Base-by-base conservation (phyloP, 2,329 filamentous ascomycete species). In the Aspergillus ochraceoroseus region DNA sequence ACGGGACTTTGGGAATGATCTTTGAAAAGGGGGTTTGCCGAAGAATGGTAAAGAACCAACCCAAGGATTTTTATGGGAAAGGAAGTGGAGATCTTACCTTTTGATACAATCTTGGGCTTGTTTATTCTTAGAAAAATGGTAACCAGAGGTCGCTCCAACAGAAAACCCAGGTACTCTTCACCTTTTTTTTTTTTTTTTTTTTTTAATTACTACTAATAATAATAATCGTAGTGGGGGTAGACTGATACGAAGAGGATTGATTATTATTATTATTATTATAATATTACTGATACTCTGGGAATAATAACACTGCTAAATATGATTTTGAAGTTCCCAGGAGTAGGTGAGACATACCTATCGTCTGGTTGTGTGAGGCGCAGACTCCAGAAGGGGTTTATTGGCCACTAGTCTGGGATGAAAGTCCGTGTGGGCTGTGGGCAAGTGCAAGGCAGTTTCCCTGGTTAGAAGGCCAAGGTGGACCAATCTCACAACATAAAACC, bases 401-500 rank as follows among this genome's bases (percentile, higher is more conserved):
- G 53, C 48, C 48, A 47, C 49, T 47, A 49, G 44, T 35, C 38
- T 34, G 38, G 36, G 38, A 38, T 40, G 29, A 44, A 46, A 41
- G 41, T 30, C 27, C 32, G 40, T 47, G 44, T 38, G 19, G 31
- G 34, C 37, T 36, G 35, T 38, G 32, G 37, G 20, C 23, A 19
- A 44, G 38, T 42, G 48, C 43, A 48, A 46, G 50, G 53, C 44
- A 54, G 53, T 52, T 56, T 56, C 49, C 54, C 42, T 53, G 44
- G 48, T 49, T 46, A 38, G 27, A 45, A 32, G 46, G 40, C 32
- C 30, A 43, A 41, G 29, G 54, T 57, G 52, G 55, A 52, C 44
- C 52, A 41, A 51, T 56, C 48, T 50, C 46, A 45, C 48, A 49
- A 54, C 52, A 55, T 53, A 54, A 55, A 55, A 53, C 41, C 29